These are phyloP conservation scores for Aquilaria yunnanensis DNA, from an alignment of 345 rosid genomes.

Conservation along the genomic window DNA sequence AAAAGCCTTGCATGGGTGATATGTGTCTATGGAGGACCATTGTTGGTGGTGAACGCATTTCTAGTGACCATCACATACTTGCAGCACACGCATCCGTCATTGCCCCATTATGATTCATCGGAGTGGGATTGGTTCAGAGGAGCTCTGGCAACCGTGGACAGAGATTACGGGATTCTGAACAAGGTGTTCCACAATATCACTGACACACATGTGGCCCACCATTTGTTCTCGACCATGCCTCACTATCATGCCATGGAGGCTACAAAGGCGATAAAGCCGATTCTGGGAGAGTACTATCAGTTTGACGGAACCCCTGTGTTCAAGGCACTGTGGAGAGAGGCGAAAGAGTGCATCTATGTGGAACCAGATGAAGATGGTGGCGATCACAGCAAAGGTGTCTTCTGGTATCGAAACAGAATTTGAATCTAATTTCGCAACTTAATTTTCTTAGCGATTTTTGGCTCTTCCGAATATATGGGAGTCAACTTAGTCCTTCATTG, in stretches of 20 bases:
- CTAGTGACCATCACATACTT: conserved; percentile 68
- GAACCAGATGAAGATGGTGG: conserved; percentile 74
- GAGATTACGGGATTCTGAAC: conserved; percentile 82
- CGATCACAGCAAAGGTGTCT: conserved; percentile 56
- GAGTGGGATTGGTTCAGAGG: conserved; percentile 97
- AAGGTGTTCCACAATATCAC: conserved; percentile 81
- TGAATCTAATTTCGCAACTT: conserved; percentile 12
- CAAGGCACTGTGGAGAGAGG: conserved; percentile 84
- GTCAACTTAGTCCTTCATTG: no score
- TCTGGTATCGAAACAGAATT: conserved; percentile 70
- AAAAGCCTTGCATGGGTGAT: conserved; percentile 62
- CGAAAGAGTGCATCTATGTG: conserved; percentile 81
- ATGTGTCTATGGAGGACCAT: conserved; percentile 61
- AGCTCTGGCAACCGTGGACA: conserved; percentile 76
- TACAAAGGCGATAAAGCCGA: conserved; percentile 75
- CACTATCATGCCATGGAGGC: conserved; percentile 94
- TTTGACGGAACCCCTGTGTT: conserved; percentile 61
- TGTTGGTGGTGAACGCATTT: conserved; percentile 60
- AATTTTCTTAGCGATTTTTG: background rate
- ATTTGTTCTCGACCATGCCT: conserved; percentile 82
- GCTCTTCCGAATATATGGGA: no score
- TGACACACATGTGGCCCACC: conserved; percentile 89
- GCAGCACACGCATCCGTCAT: conserved; percentile 84
- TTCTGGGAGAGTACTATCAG: conserved; percentile 75
- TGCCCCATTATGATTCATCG: conserved; percentile 74